Percentiles rank a stretch among this genome's conserved stretches.
These are phyloP conservation scores for Acanthamoeba healyi DNA, from an alignment of 208 protist species.

Conservation along the genomic window DNA sequence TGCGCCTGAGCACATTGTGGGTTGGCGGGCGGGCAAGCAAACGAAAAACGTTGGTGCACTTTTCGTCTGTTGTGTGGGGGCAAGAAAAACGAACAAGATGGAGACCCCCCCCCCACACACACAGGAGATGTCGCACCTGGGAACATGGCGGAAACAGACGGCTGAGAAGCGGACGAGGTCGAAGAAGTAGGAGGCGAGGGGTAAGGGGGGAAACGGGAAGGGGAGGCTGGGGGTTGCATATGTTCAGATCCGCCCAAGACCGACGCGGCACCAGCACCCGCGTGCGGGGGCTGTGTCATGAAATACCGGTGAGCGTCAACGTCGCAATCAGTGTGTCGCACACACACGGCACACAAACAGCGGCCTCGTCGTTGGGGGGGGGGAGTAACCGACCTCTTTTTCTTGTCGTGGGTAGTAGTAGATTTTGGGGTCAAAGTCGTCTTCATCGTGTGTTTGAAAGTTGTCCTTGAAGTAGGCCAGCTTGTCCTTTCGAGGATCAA, in stretches of 20 bases:
- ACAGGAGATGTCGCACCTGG: neutral
- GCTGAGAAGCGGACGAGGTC: neutral
- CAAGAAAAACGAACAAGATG: no score
- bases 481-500: conserved; percentile 67
- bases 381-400: no score
- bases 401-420: conserved; percentile 65
- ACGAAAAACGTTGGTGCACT: no score
- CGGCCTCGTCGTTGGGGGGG: no score
- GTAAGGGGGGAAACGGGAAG: neutral
- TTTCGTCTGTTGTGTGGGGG: no score
- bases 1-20: no score
- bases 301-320: neutral
- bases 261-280: neutral
- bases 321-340: no score
- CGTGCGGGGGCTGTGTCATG: neutral
- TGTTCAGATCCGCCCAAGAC: neutral
- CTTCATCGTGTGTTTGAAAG: conserved; percentile 67
- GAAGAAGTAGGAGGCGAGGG: neutral
- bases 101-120: no score
- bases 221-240: neutral
- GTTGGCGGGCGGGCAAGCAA: neutral
- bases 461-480: conserved; percentile 60
- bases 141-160: neutral
- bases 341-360: no score
- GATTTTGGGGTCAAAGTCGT: conserved; percentile 69